These are phyloP conservation scores for Colletotrichum spaethianum DNA, from an alignment of 2,329 filamentous ascomycete genomes.

Conservation along the genomic window DNA sequence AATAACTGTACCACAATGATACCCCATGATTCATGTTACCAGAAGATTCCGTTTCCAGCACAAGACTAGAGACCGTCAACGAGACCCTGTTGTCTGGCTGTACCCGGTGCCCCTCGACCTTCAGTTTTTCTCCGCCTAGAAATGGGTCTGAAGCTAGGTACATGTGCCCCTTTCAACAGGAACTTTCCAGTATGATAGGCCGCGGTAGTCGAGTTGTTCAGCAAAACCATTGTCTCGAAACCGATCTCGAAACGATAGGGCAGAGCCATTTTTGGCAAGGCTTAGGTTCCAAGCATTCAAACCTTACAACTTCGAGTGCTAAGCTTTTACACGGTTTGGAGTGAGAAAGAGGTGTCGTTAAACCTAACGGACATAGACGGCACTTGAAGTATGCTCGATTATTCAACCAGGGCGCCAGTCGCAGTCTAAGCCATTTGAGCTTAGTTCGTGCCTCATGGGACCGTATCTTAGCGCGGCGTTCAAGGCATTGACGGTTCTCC, in stretches of 20 bases:
- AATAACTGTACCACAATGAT: conserved; percentile 25
- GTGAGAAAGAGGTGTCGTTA: too few species aligned
- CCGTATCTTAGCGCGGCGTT: too few species aligned
- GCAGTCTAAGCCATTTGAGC: too few species aligned
- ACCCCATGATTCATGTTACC: conserved; percentile 8
- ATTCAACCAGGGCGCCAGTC: too few species aligned
- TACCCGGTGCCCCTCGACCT: not conserved
- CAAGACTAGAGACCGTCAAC: not conserved
- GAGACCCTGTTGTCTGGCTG: too few species aligned
- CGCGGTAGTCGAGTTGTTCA: not conserved
- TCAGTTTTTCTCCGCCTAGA: not conserved
- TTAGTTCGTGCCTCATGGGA: too few species aligned
- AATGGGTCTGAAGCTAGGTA: not conserved
- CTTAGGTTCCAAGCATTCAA: not conserved
- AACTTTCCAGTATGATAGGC: not conserved
- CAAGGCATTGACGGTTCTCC: too few species aligned
- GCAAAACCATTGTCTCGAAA: not conserved
- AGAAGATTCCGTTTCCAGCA: not conserved
- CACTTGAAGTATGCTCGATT: too few species aligned
- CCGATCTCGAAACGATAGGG: not conserved
- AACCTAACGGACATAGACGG: too few species aligned
- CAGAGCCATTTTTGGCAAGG: not conserved
- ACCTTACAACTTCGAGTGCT: too few species aligned
- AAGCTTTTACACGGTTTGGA: too few species aligned
- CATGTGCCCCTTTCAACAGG: not conserved